A percentile compares a stretch with the other conserved stretches of the same genome.
Conservation (phyloP, 2,329 filamentous ascomycete species). For the Botryotinia globosa region DNA sequence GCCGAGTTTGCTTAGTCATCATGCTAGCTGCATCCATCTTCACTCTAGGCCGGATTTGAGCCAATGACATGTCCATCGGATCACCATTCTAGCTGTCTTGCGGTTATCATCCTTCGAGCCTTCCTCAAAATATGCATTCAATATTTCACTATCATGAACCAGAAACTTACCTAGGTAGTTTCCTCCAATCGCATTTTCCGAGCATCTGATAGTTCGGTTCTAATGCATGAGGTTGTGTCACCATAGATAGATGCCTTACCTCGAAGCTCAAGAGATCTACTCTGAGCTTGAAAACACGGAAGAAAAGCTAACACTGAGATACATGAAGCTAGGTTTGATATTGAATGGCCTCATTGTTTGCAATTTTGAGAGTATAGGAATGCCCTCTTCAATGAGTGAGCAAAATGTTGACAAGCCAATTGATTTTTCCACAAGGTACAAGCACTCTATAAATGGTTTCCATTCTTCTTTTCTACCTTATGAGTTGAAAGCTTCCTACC, state of each 20-base stretch:
- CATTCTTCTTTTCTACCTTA: not conserved
- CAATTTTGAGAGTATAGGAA: not conserved
- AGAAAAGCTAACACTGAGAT: too few relatives aligned
- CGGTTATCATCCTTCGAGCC: not conserved
- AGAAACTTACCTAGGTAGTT: too few relatives aligned
- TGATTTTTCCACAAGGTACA: not conserved
- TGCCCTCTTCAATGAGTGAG: not conserved
- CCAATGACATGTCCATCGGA: not conserved
- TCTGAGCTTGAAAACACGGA: not conserved
- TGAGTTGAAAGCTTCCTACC: not conserved
- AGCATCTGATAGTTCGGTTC: not conserved
- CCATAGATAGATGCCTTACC: not conserved
- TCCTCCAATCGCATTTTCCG: not conserved
- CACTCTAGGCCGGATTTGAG: not conserved
- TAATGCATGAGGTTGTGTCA: not conserved
- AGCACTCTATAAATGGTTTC: not conserved
- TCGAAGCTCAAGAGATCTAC: not conserved
- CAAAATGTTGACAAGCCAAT: not conserved
- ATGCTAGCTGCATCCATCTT: not conserved
- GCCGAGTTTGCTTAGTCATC: slow-evolving; percentile 2
- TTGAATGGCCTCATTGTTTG: not conserved
- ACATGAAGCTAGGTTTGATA: not conserved
- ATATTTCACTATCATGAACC: not conserved
- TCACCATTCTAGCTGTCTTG: not conserved
- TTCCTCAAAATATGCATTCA: not conserved